A percentile compares a stretch with the other conserved stretches of the same genome.
Conservation (phyloP, 2,329 filamentous ascomycete species). For the Penicillium sp. region DNA sequence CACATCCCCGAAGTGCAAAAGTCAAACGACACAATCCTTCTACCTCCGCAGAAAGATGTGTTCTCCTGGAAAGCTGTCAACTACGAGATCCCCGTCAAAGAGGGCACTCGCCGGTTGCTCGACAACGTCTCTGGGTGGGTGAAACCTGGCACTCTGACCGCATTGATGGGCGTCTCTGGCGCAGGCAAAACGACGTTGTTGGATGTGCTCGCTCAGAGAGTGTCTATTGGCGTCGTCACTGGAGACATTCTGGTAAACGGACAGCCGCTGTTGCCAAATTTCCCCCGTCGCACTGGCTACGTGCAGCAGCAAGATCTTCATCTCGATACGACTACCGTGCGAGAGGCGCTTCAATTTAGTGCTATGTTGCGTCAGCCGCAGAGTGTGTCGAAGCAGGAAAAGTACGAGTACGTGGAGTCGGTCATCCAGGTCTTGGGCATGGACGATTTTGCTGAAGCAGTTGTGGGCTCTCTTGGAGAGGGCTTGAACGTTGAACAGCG, state of each 20-base stretch:
- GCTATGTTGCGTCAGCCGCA: constrained; percentile 78
- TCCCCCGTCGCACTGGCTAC: constrained; percentile 62
- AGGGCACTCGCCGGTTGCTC: constrained; percentile 20
- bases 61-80: constrained; percentile 52
- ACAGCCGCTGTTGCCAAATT: constrained; percentile 50
- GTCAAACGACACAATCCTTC: constrained; percentile 12
- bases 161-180: constrained; percentile 58
- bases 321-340: constrained; percentile 73
- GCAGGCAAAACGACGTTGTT: constrained; percentile 59
- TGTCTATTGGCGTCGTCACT: constrained; percentile 57
- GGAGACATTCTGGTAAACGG: constrained; percentile 64
- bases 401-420: constrained; percentile 78
- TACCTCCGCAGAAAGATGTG: constrained; percentile 16
- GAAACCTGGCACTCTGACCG: constrained; percentile 51
- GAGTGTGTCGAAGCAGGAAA: constrained; percentile 63
- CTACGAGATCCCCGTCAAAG: constrained; percentile 62
- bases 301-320: constrained; percentile 71
- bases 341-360: constrained; percentile 78
- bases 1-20: constrained; percentile 11
- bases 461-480: constrained; percentile 80
- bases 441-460: constrained; percentile 80
- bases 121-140: constrained; percentile 52
- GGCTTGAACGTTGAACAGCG: constrained; percentile 59
- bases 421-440: constrained; percentile 77
- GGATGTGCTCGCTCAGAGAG: constrained; percentile 54